Conservation (phyloP, 2,329 filamentous ascomycete genomes). For the Corynespora cassiicola region DNA sequence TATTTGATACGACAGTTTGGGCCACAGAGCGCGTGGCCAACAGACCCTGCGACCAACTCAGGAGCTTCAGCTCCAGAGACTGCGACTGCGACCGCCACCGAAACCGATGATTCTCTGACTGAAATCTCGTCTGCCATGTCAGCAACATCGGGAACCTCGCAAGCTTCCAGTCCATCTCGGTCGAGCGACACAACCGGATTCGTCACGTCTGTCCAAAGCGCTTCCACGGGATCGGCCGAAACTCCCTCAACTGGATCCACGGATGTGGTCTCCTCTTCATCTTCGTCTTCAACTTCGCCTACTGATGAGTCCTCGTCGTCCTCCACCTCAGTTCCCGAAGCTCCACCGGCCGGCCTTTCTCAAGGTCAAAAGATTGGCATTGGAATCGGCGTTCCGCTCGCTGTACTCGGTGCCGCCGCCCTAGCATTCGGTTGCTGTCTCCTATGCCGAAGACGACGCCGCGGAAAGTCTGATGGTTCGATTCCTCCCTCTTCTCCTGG, state of each 20-base stretch:
- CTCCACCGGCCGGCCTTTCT: constrained; percentile 29
- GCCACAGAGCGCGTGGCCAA: constrained; percentile 34
- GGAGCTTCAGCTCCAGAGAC: constrained; percentile 8
- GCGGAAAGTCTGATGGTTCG: constrained; percentile 28
- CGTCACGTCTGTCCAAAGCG: too few relatives aligned
- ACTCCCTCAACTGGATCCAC: too few relatives aligned
- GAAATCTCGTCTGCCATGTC: neutral
- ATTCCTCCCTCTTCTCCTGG: constrained; percentile 41
- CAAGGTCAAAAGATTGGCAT: constrained; percentile 39
- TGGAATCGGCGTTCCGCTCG: constrained; percentile 58
- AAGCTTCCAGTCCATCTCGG: too few relatives aligned
- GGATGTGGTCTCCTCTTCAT: neutral
- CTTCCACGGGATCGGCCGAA: too few relatives aligned
- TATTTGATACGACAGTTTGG: constrained; percentile 42
- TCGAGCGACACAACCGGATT: too few relatives aligned
- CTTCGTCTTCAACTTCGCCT: too few relatives aligned
- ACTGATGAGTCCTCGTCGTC: too few relatives aligned
- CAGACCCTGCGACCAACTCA: constrained; percentile 19
- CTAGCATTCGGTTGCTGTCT: constrained; percentile 32
- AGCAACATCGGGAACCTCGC: too few relatives aligned
- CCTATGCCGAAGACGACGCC: constrained; percentile 29
- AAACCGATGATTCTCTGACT: constrained; percentile 3
- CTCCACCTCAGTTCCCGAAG: constrained; percentile 19
- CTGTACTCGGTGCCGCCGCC: constrained; percentile 59
- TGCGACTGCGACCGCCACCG: constrained; percentile 6